A percentile compares a stretch with the other conserved stretches of the same genome.
Conservation (phyloP, 371 early-diverging fungal genomes). For the Gilbertella persicaria region DNA sequence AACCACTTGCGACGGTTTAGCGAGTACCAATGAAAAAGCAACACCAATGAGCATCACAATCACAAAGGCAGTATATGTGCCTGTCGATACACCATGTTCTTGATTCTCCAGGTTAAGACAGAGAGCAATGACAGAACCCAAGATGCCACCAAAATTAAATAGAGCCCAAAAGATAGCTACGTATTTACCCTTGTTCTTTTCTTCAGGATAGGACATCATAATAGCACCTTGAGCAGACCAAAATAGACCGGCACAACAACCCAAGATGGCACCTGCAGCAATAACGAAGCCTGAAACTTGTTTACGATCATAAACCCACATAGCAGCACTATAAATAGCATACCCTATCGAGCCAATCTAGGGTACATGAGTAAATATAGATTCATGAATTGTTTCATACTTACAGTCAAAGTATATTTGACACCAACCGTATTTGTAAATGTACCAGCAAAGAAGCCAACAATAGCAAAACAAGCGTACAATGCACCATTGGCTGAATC, state of each 20-base stretch:
- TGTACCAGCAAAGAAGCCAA: conserved; percentile 67
- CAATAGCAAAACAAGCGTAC: conserved; percentile 68
- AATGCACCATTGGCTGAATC: conserved; percentile 73
- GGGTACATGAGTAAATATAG: conserved; percentile 1
- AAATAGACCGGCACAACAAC: conserved; percentile 58
- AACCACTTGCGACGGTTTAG: conserved; percentile 60
- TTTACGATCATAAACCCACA: conserved; percentile 53
- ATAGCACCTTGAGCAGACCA: conserved; percentile 74
- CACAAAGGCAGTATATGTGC: conserved; percentile 70
- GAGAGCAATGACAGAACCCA: conserved; percentile 71
- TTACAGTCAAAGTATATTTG: conserved; percentile 47
- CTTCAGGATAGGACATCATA: conserved; percentile 72
- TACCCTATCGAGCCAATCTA: conserved; percentile 56
- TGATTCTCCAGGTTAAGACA: conserved; percentile 59
- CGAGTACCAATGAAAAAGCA: conserved; percentile 50
- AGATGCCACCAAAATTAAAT: conserved; percentile 79
- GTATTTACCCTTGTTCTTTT: conserved; percentile 71
- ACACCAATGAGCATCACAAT: conserved; percentile 66
- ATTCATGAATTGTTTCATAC: neutral
- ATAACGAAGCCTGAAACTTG: conserved; percentile 49
- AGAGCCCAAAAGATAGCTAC: conserved; percentile 80
- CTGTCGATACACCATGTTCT: conserved; percentile 48
- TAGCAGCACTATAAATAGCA: conserved; percentile 57
- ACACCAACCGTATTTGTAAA: conserved; percentile 63
- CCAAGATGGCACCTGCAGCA: conserved; percentile 67